Evolutionary conservation across 2,329 filamentous ascomycete genomes (phyloP).

Genomic region (Graphiopsis chlorocephala): DNA sequence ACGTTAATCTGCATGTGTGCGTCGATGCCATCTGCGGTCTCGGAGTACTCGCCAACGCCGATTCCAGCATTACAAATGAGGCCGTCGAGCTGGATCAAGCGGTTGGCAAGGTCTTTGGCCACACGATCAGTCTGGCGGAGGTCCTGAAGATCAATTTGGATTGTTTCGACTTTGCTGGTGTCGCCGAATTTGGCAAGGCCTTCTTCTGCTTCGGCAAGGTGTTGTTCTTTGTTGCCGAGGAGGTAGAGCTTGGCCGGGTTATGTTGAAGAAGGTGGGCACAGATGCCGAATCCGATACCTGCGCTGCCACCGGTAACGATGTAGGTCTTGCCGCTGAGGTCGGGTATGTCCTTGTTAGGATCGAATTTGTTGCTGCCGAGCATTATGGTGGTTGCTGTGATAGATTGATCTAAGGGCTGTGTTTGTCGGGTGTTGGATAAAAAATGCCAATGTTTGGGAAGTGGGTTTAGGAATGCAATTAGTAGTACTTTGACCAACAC

Average conservation of each 20-base stretch:
- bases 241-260: slow-evolving; percentile 48
- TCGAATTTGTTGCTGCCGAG: slow-evolving; percentile 23
- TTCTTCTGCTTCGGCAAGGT: slow-evolving; percentile 45
- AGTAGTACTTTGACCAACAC: neutral
- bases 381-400: slow-evolving; percentile 3
- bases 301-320: slow-evolving; percentile 28
- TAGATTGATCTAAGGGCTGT: neutral
- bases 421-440: neutral
- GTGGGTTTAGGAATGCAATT: neutral
- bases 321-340: slow-evolving; percentile 28
- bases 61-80: slow-evolving; percentile 51
- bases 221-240: slow-evolving; percentile 49
- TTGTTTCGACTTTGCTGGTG: slow-evolving; percentile 42
- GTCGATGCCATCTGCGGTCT: slow-evolving; percentile 52
- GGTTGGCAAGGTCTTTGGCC: slow-evolving; percentile 42
- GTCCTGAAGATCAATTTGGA: slow-evolving; percentile 48
- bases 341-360: slow-evolving; percentile 27
- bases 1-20: slow-evolving; percentile 52
- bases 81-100: slow-evolving; percentile 45
- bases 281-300: slow-evolving; percentile 46
- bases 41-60: slow-evolving; percentile 49
- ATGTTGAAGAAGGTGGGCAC: slow-evolving; percentile 53
- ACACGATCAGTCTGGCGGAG: slow-evolving; percentile 47
- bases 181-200: slow-evolving; percentile 47
- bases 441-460: neutral